Conservation (phyloP, 106 monocot species). For the Apostasia shenzhenica region DNA sequence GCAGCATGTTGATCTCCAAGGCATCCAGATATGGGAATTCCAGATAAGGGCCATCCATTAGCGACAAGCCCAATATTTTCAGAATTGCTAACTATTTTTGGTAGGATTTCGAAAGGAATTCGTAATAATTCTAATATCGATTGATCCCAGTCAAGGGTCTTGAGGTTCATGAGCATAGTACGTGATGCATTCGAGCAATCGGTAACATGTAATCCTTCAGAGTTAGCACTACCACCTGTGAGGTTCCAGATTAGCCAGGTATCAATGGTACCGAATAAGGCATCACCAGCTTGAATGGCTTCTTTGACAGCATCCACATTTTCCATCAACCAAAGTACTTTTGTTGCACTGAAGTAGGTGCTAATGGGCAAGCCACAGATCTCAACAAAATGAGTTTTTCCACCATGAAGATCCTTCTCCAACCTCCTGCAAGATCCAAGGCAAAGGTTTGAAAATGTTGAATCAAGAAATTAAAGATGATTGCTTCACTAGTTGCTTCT, state of each 20-base stretch:
- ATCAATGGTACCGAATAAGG: conserved; percentile 85
- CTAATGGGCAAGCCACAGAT: conserved; percentile 88
- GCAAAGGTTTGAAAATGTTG: conserved; percentile 3
- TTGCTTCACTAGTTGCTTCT: neutral
- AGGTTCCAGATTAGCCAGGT: conserved; percentile 97
- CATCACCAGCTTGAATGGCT: conserved; percentile 54
- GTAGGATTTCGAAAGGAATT: conserved; percentile 61
- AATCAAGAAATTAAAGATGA: neutral
- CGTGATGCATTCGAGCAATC: conserved; percentile 89
- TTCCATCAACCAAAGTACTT: conserved; percentile 87
- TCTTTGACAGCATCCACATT: conserved; percentile 58
- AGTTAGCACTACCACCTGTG: conserved; percentile 47
- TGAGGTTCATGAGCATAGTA: conserved; percentile 95
- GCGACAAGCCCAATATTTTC: conserved; percentile 59
- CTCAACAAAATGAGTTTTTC: conserved; percentile 67
- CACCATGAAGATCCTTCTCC: conserved; percentile 70
- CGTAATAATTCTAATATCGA: conserved; percentile 55
- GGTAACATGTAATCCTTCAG: conserved; percentile 62
- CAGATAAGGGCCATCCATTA: conserved; percentile 70
- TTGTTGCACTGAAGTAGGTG: conserved; percentile 91
- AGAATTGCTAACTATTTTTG: conserved; percentile 80
- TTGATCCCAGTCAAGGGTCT: conserved; percentile 72
- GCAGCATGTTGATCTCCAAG: conserved; percentile 94
- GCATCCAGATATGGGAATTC: conserved; percentile 73
- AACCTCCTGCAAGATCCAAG: conserved; percentile 55